These are phyloP conservation scores for Fragilaria radians DNA, from an alignment of 108 stramenopile genomes.

Conservation along the genomic window DNA sequence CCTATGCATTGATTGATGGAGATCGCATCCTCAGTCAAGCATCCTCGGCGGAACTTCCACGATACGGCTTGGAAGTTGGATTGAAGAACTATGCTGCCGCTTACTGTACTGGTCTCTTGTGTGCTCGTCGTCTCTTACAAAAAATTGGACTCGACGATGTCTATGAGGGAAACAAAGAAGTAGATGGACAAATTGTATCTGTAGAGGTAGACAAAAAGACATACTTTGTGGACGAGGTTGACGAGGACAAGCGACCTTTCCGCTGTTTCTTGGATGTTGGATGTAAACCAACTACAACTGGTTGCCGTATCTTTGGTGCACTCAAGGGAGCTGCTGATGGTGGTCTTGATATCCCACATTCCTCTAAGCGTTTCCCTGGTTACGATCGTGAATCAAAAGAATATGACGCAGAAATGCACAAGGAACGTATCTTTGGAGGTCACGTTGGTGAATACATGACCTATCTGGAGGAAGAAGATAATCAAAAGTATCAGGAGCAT, in stretches of 20 bases:
- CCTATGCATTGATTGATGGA: constrained; percentile 92
- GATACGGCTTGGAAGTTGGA: constrained; percentile 93
- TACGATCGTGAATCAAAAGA: constrained; percentile 97
- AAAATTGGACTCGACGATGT: constrained; percentile 94
- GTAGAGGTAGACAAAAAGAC: constrained; percentile 86
- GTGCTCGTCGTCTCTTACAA: constrained; percentile 92
- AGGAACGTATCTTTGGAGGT: constrained; percentile 95
- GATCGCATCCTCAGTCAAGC: constrained; percentile 90
- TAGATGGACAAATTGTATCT: constrained; percentile 80
- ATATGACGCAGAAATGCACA: constrained; percentile 96
- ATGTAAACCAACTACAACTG: constrained; percentile 92
- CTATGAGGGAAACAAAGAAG: constrained; percentile 88
- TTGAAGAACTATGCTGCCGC: constrained; percentile 99
- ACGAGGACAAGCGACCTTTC: constrained; percentile 98
- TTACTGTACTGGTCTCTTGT: constrained; percentile 98
- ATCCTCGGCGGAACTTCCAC: constrained; percentile 85
- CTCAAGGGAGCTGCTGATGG: constrained; percentile 99
- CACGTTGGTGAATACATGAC: constrained; percentile 98
- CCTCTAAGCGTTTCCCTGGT: constrained; percentile 98
- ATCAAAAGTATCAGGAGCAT: constrained; percentile 88
- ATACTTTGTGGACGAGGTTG: constrained; percentile 97
- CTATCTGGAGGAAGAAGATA: constrained; percentile 96
- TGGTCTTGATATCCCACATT: constrained; percentile 96
- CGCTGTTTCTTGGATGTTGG: constrained; percentile 96
- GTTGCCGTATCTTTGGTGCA: constrained; percentile 94